These are phyloP conservation scores for Epichloe hybrida DNA, from an alignment of 2,329 filamentous ascomycete species.

Conservation along the genomic window DNA sequence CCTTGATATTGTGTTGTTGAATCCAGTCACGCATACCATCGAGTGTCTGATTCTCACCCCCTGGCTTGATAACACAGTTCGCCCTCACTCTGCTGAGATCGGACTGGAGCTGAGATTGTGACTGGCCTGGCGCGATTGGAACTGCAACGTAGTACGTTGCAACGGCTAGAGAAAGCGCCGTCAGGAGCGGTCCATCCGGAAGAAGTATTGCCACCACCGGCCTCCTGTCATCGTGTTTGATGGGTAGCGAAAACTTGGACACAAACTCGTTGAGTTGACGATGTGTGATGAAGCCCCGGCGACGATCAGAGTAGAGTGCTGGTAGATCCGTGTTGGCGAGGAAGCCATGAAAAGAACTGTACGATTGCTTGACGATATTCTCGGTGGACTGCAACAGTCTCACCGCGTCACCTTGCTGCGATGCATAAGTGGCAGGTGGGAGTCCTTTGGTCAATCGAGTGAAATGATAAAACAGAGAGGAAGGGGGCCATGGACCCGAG, in stretches of 20 bases:
- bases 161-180: conserved; percentile 10
- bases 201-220: conserved; percentile 7
- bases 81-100: conserved; percentile 5
- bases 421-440: not conserved
- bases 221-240: not conserved
- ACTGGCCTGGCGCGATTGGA: conserved; percentile 7
- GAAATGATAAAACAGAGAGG: conserved; percentile 1
- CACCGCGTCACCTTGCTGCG: conserved; percentile 1
- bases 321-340: not conserved
- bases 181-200: conserved; percentile 9
- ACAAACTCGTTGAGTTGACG: conserved; percentile 1
- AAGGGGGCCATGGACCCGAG: conserved; percentile 1
- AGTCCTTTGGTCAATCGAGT: not conserved
- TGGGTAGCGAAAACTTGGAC: not conserved
- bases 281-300: not conserved
- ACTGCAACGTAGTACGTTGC: conserved; percentile 9
- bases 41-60: not conserved
- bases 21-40: not conserved
- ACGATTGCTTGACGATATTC: conserved; percentile 1
- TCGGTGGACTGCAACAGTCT: conserved; percentile 3
- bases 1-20: not conserved
- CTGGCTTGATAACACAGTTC: conserved; percentile 1
- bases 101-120: conserved; percentile 8
- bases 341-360: not conserved
- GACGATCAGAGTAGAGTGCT: not conserved